These are phyloP conservation scores for Comarum palustre DNA, from an alignment of 306 rosid genomes.

Conservation along the genomic window DNA sequence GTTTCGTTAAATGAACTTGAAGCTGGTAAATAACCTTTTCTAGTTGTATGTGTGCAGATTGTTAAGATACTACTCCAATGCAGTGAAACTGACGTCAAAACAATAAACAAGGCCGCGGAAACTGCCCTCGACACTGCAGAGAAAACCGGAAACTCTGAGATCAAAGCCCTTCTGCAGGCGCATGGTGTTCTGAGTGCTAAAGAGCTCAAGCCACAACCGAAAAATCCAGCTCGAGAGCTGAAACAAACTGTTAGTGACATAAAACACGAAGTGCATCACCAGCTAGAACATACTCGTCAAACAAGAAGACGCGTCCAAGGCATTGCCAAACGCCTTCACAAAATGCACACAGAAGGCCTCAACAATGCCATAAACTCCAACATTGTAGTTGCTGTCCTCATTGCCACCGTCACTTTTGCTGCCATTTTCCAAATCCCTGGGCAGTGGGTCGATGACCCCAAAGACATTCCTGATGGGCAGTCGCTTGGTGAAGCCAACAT, in stretches of 20 bases:
- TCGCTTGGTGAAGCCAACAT: slow-evolving; percentile 87
- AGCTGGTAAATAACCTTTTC: neutral
- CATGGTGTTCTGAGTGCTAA: slow-evolving; percentile 70
- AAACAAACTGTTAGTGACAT: slow-evolving; percentile 95
- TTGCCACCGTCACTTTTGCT: slow-evolving; percentile 94
- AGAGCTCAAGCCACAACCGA: slow-evolving; percentile 49
- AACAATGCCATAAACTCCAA: slow-evolving; percentile 96
- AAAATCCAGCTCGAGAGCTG: slow-evolving; percentile 64
- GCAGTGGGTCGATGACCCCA: slow-evolving; percentile 66
- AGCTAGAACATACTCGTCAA: slow-evolving; percentile 90
- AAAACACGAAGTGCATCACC: slow-evolving; percentile 87
- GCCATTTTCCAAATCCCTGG: slow-evolving; percentile 95
- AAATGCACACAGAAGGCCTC: slow-evolving; percentile 88
- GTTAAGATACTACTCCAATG: slow-evolving; percentile 56
- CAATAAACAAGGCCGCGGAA: slow-evolving; percentile 65
- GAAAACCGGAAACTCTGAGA: slow-evolving; percentile 51
- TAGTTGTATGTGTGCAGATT: slow-evolving; percentile 49
- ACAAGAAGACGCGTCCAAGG: slow-evolving; percentile 92
- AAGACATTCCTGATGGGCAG: slow-evolving; percentile 43
- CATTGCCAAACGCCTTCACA: slow-evolving; percentile 90
- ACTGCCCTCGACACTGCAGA: slow-evolving; percentile 92
- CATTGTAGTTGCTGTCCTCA: slow-evolving; percentile 92
- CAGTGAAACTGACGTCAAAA: slow-evolving; percentile 41
- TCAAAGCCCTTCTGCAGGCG: slow-evolving; percentile 52
- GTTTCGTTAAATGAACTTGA: neutral